Percentiles rank a stretch among this genome's conserved stretches.
Evolutionary conservation across 2,329 filamentous ascomycete genomes (phyloP).

Genomic region (Pseudocercospora vitis): DNA sequence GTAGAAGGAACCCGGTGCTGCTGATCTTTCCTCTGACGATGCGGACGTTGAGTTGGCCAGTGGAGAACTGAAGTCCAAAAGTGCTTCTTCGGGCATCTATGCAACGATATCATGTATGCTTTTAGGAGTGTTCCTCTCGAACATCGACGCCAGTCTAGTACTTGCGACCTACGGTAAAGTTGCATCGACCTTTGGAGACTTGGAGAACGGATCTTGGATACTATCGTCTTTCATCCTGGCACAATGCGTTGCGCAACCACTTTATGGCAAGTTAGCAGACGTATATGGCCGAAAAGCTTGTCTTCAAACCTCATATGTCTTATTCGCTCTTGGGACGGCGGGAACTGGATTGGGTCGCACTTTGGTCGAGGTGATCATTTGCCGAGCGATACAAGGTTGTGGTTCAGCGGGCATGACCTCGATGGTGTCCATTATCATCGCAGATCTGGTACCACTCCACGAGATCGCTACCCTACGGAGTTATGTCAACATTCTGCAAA

Average conservation of each 20-base stretch:
- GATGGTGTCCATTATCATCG: constrained; percentile 51
- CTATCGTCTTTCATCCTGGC: constrained; percentile 48
- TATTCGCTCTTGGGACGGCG: constrained; percentile 46
- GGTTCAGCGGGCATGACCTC: constrained; percentile 48
- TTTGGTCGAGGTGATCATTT: constrained; percentile 44
- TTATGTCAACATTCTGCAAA: constrained; percentile 55
- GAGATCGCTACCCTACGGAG: constrained; percentile 52
- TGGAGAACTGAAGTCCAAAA: constrained; percentile 12
- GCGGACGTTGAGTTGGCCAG: constrained; percentile 25
- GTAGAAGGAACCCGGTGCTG: constrained; percentile 23
- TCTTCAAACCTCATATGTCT: constrained; percentile 42
- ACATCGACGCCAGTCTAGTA: constrained; percentile 64
- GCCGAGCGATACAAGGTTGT: constrained; percentile 45
- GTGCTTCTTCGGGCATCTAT: constrained; percentile 23
- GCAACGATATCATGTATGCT: constrained; percentile 35
- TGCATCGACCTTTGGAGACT: constrained; percentile 47
- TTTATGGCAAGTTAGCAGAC: constrained; percentile 49
- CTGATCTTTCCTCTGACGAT: constrained; percentile 27
- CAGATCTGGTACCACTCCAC: constrained; percentile 50
- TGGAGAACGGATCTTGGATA: constrained; percentile 47
- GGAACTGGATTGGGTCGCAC: constrained; percentile 41
- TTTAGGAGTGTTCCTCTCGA: constrained; percentile 63
- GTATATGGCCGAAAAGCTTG: constrained; percentile 47
- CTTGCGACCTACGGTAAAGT: constrained; percentile 64
- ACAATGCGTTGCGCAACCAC: constrained; percentile 43